phyloP scores from a whole-genome alignment of 2,329 filamentous ascomycete species.

The Cadophora sp. region DNA sequence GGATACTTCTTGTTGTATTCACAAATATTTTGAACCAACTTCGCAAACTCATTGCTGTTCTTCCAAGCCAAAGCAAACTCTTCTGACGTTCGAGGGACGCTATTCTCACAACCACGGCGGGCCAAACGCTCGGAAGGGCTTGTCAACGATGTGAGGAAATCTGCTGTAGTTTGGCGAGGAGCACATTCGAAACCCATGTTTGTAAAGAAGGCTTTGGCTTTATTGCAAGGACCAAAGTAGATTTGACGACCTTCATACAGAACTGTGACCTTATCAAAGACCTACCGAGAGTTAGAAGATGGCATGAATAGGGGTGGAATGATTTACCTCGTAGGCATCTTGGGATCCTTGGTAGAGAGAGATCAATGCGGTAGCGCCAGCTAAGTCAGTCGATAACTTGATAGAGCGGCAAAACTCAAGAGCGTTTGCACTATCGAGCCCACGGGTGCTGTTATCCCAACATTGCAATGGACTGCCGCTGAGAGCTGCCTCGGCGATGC shows the following conservation, averaged over 20 bases:
- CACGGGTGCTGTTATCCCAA: constrained; percentile 79
- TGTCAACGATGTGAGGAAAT: constrained; percentile 80
- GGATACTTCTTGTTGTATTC: constrained; percentile 54
- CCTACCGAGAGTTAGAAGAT: constrained; percentile 25
- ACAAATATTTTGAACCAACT: constrained; percentile 54
- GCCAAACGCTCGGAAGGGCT: constrained; percentile 63
- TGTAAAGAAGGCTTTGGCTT: constrained; percentile 72
- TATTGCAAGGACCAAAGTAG: constrained; percentile 69
- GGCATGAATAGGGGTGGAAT: neutral
- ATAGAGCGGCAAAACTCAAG: constrained; percentile 74
- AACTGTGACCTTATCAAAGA: constrained; percentile 72
- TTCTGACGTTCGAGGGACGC: constrained; percentile 59
- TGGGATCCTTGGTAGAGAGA: constrained; percentile 77
- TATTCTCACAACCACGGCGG: constrained; percentile 60
- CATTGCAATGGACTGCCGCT: constrained; percentile 65
- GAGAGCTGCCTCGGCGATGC: constrained; percentile 75
- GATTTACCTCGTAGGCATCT: constrained; percentile 62
- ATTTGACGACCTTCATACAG: constrained; percentile 73
- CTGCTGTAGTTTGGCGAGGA: constrained; percentile 60
- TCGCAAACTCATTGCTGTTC: constrained; percentile 51
- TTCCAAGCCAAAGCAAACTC: constrained; percentile 60
- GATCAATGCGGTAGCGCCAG: constrained; percentile 66
- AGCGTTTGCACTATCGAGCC: constrained; percentile 75
- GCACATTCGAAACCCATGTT: constrained; percentile 72
- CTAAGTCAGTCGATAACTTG: constrained; percentile 67